A percentile compares a stretch with the other conserved stretches of the same genome.
These are phyloP conservation scores for Ceratobasidium sp. DNA, from an alignment of 1,284 basidiomycete species.

Conservation along the genomic window DNA sequence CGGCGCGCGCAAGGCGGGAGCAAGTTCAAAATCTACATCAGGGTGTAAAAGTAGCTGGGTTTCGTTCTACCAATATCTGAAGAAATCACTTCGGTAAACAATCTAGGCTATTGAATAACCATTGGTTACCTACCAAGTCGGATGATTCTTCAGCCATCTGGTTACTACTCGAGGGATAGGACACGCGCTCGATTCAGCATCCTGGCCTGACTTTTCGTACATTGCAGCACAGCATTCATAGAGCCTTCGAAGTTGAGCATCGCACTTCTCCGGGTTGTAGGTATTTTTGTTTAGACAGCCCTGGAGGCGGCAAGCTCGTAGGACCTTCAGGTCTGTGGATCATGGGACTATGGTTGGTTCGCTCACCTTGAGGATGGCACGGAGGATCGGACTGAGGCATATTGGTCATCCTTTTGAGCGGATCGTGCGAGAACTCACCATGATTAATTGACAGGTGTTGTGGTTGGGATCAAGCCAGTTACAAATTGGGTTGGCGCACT, in stretches of 20 bases:
- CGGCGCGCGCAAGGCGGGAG: no score
- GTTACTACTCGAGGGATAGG: constrained; percentile 40
- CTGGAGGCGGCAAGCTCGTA: constrained; percentile 39
- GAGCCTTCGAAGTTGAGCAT: constrained; percentile 32
- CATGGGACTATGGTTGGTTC: neutral
- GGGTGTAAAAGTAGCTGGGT: no score
- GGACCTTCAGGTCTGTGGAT: neutral
- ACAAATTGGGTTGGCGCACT: neutral
- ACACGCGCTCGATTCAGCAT: constrained; percentile 38
- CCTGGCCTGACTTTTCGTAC: constrained; percentile 35
- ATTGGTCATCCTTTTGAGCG: neutral
- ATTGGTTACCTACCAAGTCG: neutral
- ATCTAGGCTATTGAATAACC: no score
- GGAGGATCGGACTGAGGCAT: constrained; percentile 15
- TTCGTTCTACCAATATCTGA: no score
- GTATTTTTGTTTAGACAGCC: constrained; percentile 39
- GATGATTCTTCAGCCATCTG: constrained; percentile 35
- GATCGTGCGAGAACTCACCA: neutral
- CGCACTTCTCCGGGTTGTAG: constrained; percentile 41
- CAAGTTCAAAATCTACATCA: no score
- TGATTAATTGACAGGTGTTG: neutral
- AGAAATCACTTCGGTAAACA: no score
- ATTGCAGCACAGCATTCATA: constrained; percentile 40
- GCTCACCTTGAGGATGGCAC: constrained; percentile 37
- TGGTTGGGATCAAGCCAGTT: neutral